A percentile compares a stretch with the other conserved stretches of the same genome.
These are phyloP conservation scores for Picea abies DNA, from an alignment of 83 land plant species.

Conservation along the genomic window DNA sequence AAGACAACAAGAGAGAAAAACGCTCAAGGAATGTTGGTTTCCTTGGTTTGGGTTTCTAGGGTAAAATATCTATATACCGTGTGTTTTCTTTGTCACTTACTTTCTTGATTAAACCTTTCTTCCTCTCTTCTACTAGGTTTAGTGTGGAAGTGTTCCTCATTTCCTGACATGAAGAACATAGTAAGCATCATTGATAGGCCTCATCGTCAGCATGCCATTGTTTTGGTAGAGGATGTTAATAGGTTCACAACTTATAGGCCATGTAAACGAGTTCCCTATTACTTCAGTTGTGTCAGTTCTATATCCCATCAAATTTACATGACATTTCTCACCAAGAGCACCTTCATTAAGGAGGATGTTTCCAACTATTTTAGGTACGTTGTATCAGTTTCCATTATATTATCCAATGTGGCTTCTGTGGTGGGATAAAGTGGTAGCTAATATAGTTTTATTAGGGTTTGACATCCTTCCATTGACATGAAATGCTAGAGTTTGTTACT, in stretches of 20 bases:
- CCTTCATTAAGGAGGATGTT: slow-evolving; percentile 85
- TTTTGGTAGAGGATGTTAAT: slow-evolving; percentile 87
- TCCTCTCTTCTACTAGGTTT: too few relatives aligned
- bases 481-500: too few relatives aligned
- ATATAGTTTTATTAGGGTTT: not conserved
- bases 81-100: too few relatives aligned
- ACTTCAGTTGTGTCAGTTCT: slow-evolving; percentile 32
- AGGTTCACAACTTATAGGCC: slow-evolving; percentile 51
- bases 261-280: slow-evolving; percentile 50
- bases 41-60: too few relatives aligned
- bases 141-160: too few relatives aligned
- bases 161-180: too few relatives aligned
- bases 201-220: slow-evolving; percentile 92
- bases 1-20: too few relatives aligned
- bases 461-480: not conserved
- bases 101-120: too few relatives aligned
- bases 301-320: slow-evolving; percentile 87
- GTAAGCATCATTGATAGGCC: slow-evolving; percentile 92
- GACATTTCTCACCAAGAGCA: slow-evolving; percentile 90
- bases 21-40: too few relatives aligned
- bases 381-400: not conserved
- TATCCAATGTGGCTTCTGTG: not conserved
- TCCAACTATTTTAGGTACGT: slow-evolving; percentile 78
- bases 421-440: not conserved
- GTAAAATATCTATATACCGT: too few relatives aligned